These are phyloP conservation scores for Penicillium macrosclerotiorum DNA, from an alignment of 495 filamentous ascomycete genomes.

Conservation along the genomic window DNA sequence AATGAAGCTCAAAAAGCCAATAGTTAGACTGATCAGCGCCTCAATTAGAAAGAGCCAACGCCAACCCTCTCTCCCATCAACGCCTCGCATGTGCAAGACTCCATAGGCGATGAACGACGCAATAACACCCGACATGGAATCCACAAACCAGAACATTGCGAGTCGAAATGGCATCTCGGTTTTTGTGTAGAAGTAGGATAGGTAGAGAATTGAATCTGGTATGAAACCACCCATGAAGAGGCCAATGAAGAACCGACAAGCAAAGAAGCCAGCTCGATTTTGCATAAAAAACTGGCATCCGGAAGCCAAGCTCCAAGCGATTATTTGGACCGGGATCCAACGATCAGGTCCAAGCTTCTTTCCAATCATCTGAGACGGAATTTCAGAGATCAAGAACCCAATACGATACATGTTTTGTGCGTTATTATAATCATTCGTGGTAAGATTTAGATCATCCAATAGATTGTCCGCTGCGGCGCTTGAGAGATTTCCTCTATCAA, in stretches of 20 bases:
- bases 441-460: conserved; percentile 50
- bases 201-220: conserved; percentile 50
- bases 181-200: conserved; percentile 68
- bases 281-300: conserved; percentile 30
- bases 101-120: conserved; percentile 47
- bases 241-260: conserved; percentile 28
- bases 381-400: conserved; percentile 49
- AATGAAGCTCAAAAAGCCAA: conserved; percentile 51
- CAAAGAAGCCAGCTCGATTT: conserved; percentile 26
- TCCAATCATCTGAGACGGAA: conserved; percentile 53
- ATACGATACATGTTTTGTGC: conserved; percentile 36
- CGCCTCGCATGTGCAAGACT: conserved; percentile 42
- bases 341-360: conserved; percentile 65
- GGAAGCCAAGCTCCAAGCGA: conserved; percentile 25
- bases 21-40: conserved; percentile 47
- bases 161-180: conserved; percentile 61
- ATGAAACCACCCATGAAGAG: conserved; percentile 30
- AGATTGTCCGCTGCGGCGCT: conserved; percentile 66
- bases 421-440: conserved; percentile 70
- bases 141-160: conserved; percentile 62
- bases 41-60: conserved; percentile 53
- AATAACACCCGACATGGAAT: conserved; percentile 46
- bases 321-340: conserved; percentile 34
- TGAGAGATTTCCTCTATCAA: conserved; percentile 68
- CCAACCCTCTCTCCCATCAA: conserved; percentile 34